Evolutionary conservation across 441 rosid species (phyloP), one percentile per base, ranked within the genome.

Genomic region (Euphorbia corollata): DNA sequence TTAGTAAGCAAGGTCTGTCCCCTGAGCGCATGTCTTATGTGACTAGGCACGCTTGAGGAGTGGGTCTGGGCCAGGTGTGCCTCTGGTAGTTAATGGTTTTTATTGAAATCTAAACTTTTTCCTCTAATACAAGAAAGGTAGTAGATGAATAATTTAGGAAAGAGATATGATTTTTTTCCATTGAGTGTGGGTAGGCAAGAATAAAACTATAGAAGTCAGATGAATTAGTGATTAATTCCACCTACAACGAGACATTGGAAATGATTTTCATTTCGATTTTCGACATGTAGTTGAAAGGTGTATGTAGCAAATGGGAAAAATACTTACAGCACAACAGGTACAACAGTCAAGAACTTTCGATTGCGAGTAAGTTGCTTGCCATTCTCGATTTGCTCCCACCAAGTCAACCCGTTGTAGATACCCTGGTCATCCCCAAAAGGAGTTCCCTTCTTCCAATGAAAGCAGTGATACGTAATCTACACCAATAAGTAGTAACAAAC

Each of bases 361-460:
- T 89, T 89, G 38, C 91, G 92, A 6, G 97, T 89, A 56, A 89
- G 90, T 72, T 90, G 96, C 75, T 89, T 87, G 76, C 97, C 95
- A 56, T 84, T 93, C 68, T 91, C 98, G 68, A 89, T 85, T 73
- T 90, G 97, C 75, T 93, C 98, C 98, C 97, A 90, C 97, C 98
- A 90, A 71, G 98, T 90, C 83, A 90, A 74, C 24, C 84, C 76
- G 64, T 90, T 89, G 84, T 93, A 90, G 72, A 89, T 86, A n/a
- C 97, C 97, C 79, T 93, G 95, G 79, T 93, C 97, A 67, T 90
- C 97, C 36, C 87, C 85, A 73, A 90, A 93, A n/a, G 97, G 98
- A 2, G 99, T 93, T 68, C 99, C 97, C 78, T 90, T 93, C 86
- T 87, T 90, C 97, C 97, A 90, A 64, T 90, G 98, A 67, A 90